Evolutionary conservation across 2,329 filamentous ascomycete species (phyloP), one percentile per base, ranked within the genome.

Genomic region (Lecanicillium sp.): DNA sequence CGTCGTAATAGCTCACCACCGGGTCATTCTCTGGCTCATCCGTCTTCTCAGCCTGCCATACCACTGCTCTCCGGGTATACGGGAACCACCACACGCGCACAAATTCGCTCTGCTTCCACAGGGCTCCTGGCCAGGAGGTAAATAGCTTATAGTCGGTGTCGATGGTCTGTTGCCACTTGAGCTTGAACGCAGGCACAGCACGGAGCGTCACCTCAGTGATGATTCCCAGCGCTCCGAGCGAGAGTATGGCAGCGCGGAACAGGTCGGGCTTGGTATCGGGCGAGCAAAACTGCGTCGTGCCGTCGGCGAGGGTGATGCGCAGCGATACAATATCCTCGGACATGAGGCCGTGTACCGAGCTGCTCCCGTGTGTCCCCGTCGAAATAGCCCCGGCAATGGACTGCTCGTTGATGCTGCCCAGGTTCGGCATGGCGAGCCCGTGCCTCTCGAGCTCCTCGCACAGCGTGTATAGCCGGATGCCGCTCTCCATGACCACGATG

Each of bases 71-170:
- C 40, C 87, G 78, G 56, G 85, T 87, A 64, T 97, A 95, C 0
- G 92, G 92, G 56, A 95, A 81, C 92, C 92, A 98, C 90, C 92
- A 98, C 19, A 96, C 87, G 19, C 92, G 77, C 18, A 94, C 87
- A 55, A 90, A 98, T 60, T 97, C 88, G 44, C 81, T 78, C 44
- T 79, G 74, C 2, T 77, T 86, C 90, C 92, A 97, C 12, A 97
- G 70, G 25, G 74, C 73, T 6, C 66, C 70, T 14, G 80, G 62
- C 87, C 92, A 97, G 6, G 74, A 69, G 10, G 71, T 66, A 34
- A 94, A 69, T 46, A 95, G 74, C 33, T 76, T 71, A 32, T 67
- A 57, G 44, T 96, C 81, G 2, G 79, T 63, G 45, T 86, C 77
- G 43, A 96, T 73, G 7, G 79, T 79, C 65, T 96, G 92, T 40